These are phyloP conservation scores for Abortiporus biennis DNA, from an alignment of 1,284 basidiomycete species.

Conservation along the genomic window DNA sequence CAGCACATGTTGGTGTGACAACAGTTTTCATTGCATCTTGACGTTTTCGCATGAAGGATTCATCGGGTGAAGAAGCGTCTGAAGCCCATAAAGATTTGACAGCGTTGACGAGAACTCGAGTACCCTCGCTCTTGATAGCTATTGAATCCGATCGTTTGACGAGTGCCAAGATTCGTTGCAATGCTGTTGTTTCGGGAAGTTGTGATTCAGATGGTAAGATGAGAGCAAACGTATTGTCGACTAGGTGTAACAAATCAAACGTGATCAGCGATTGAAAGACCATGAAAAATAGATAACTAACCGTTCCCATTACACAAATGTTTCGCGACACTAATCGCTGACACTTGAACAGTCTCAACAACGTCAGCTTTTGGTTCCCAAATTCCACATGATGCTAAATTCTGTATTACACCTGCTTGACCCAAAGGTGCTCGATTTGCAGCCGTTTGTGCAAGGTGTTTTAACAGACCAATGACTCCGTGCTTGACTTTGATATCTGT, in stretches of 20 bases:
- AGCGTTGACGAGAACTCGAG: conserved; percentile 81
- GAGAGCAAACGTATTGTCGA: conserved; percentile 57
- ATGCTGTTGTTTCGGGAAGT: conserved; percentile 31
- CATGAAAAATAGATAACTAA: conserved; percentile 34
- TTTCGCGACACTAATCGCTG: conserved; percentile 84
- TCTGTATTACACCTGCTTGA: conserved; percentile 57
- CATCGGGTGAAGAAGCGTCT: conserved; percentile 28
- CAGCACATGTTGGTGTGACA: conserved; percentile 45
- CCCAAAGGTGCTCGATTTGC: conserved; percentile 57
- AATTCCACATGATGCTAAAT: conserved; percentile 59
- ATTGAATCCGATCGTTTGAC: conserved; percentile 77
- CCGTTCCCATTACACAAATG: conserved; percentile 78
- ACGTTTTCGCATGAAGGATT: conserved; percentile 34
- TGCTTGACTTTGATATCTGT: conserved; percentile 81
- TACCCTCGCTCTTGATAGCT: conserved; percentile 83
- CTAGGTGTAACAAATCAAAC: conserved; percentile 34
- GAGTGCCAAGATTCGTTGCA: conserved; percentile 70
- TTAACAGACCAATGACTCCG: conserved; percentile 75
- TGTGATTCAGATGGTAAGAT: conserved; percentile 36
- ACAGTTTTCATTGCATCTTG: conserved; percentile 51
- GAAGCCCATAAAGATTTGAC: conserved; percentile 66
- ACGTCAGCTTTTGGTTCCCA: conserved; percentile 73
- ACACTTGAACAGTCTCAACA: conserved; percentile 82
- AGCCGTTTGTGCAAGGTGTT: conserved; percentile 77
- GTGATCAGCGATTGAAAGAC: not conserved